Conservation (phyloP, 2,329 filamentous ascomycete genomes). For the Alternaria sp. region DNA sequence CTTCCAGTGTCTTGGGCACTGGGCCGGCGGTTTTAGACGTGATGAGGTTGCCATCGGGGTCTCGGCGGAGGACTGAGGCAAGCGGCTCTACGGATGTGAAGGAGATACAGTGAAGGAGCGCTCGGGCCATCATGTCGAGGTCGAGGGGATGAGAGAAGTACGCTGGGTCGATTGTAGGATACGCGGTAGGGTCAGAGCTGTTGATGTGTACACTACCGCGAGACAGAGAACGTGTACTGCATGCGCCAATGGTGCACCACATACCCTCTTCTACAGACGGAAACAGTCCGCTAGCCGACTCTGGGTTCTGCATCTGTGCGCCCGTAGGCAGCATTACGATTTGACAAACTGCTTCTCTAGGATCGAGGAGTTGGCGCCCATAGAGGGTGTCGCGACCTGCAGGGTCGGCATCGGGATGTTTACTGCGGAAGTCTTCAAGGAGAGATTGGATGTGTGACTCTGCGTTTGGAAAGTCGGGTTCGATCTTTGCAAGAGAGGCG, state of each 20-base stretch:
- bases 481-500: slow-evolving; percentile 25
- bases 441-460: slow-evolving; percentile 29
- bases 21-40: slow-evolving; percentile 16
- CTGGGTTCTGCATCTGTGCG: slow-evolving; percentile 9
- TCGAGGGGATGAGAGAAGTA: slow-evolving; percentile 55
- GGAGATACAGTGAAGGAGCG: slow-evolving; percentile 27
- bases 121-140: slow-evolving; percentile 48
- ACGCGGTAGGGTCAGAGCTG: slow-evolving; percentile 34
- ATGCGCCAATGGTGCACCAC: slow-evolving; percentile 19
- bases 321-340: slow-evolving; percentile 25
- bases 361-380: slow-evolving; percentile 31
- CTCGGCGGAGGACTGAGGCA: not conserved
- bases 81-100: slow-evolving; percentile 3
- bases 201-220: slow-evolving; percentile 50
- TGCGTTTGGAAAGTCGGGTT: slow-evolving; percentile 25
- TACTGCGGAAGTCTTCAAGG: slow-evolving; percentile 20
- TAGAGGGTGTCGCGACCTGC: slow-evolving; percentile 31
- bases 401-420: slow-evolving; percentile 28
- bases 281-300: slow-evolving; percentile 2
- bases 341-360: slow-evolving; percentile 28
- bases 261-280: slow-evolving; percentile 19
- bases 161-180: slow-evolving; percentile 49
- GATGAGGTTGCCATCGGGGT: not conserved
- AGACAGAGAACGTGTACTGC: slow-evolving; percentile 48
- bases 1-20: slow-evolving; percentile 16